Percentiles rank a stretch among this genome's conserved stretches.
phyloP scores from a whole-genome alignment of 148 eudicot genomes.

The Fagopyrum homotropicum region DNA sequence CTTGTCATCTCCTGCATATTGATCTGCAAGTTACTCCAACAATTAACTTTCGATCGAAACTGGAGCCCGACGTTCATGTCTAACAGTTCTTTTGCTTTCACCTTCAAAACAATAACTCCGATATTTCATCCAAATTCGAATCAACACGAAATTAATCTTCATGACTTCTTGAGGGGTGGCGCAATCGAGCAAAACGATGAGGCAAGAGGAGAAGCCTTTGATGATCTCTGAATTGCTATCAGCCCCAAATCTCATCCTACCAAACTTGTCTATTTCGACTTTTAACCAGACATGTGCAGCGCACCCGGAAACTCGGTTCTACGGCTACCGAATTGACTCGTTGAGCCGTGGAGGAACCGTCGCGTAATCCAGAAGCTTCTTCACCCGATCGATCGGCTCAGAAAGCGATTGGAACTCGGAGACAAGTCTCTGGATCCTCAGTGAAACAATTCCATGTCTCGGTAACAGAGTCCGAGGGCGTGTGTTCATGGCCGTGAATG shows the following conservation, averaged over 20 bases:
- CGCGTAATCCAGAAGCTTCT: constrained; percentile 48
- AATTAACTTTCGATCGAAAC: constrained; percentile 65
- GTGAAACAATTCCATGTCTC: constrained; percentile 16
- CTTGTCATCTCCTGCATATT: constrained; percentile 67
- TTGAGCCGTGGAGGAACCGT: constrained; percentile 35
- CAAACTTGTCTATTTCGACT: constrained; percentile 37
- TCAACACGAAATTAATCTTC: constrained; percentile 11
- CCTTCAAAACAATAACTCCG: constrained; percentile 16
- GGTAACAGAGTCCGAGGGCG: constrained; percentile 4
- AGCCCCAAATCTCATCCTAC: constrained; percentile 50
- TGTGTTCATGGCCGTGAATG: neutral
- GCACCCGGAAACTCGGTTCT: constrained; percentile 67
- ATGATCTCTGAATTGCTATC: constrained; percentile 87
- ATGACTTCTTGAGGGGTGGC: constrained; percentile 47
- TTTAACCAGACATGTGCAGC: constrained; percentile 83
- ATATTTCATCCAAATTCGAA: no score
- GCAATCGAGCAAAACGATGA: constrained; percentile 61
- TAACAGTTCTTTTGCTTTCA: constrained; percentile 56
- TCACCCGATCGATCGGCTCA: constrained; percentile 72
- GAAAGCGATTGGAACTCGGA: constrained; percentile 51
- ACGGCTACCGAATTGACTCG: constrained; percentile 34
- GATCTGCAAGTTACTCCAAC: constrained; percentile 63
- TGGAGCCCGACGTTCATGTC: constrained; percentile 80
- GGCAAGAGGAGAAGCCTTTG: constrained; percentile 77
- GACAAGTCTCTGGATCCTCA: constrained; percentile 35